phyloP scores from a whole-genome alignment of 1,139 yeast genomes.

The Candida sp. region DNA sequence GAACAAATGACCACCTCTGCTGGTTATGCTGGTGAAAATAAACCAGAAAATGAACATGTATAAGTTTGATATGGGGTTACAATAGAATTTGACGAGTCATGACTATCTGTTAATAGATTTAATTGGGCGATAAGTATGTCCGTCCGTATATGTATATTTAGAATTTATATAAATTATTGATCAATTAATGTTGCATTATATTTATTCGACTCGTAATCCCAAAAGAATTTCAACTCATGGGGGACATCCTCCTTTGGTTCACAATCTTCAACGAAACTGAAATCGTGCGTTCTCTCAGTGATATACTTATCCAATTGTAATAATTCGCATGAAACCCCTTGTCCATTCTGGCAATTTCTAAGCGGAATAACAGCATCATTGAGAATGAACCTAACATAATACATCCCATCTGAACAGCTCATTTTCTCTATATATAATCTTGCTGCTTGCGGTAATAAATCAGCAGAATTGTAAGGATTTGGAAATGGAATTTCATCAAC shows the following conservation, averaged over 20 bases:
- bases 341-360: constrained; percentile 24
- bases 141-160: constrained; percentile 17
- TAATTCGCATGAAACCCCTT: constrained; percentile 30
- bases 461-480: constrained; percentile 39
- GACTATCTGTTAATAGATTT: constrained; percentile 19
- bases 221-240: constrained; percentile 22
- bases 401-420: constrained; percentile 26
- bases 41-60: constrained; percentile 20
- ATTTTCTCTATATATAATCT: constrained; percentile 44
- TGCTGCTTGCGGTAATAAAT: constrained; percentile 53
- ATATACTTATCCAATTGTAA: constrained; percentile 29
- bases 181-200: not conserved
- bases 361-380: constrained; percentile 59
- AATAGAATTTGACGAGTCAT: constrained; percentile 1
- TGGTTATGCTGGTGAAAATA: constrained; percentile 26
- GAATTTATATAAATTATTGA: constrained; percentile 10
- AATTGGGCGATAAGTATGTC: constrained; percentile 14
- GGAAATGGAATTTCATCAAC: constrained; percentile 25
- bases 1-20: constrained; percentile 29
- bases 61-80: constrained; percentile 3
- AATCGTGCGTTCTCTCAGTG: constrained; percentile 24
- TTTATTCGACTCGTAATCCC: constrained; percentile 18
- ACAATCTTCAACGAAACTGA: constrained; percentile 29
- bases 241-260: constrained; percentile 14
- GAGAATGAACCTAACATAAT: constrained; percentile 30